Conservation (phyloP, 176 grass and related monocot species). For the Aegilops umbellulata region DNA sequence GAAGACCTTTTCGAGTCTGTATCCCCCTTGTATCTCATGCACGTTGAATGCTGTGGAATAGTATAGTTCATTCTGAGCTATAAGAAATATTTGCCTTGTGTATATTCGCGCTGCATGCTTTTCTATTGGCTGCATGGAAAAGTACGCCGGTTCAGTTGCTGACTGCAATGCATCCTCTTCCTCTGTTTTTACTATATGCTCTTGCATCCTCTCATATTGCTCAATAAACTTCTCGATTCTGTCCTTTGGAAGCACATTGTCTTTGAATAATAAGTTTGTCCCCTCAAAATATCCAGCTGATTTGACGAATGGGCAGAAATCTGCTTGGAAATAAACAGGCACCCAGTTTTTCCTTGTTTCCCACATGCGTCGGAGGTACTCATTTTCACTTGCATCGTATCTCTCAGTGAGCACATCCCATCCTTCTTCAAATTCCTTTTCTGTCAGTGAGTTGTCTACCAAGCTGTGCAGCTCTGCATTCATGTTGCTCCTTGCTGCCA, state of each 20-base stretch:
- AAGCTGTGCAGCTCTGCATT: neutral
- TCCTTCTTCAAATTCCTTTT: conserved; percentile 24
- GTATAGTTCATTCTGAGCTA: conserved; percentile 16
- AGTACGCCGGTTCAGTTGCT: conserved; percentile 10
- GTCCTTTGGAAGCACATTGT: conserved; percentile 6
- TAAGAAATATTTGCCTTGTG: conserved; percentile 27
- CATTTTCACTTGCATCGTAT: conserved; percentile 19
- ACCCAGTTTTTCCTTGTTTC: conserved; percentile 24
- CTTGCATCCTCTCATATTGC: conserved; percentile 25
- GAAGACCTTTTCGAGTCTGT: conserved; percentile 11
- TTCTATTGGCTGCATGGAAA: conserved; percentile 12
- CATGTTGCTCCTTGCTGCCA: neutral
- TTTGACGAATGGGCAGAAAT: conserved; percentile 20
- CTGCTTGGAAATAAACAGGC: conserved; percentile 22
- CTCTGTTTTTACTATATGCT: conserved; percentile 16
- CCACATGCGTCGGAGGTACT: conserved; percentile 21
- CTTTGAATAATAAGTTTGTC: conserved; percentile 29
- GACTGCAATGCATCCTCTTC: conserved; percentile 20
- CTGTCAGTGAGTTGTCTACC: neutral
- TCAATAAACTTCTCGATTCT: conserved; percentile 30
- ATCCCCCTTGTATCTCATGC: conserved; percentile 2
- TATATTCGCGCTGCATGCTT: conserved; percentile 22
- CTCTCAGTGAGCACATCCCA: conserved; percentile 26
- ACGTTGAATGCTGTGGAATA: conserved; percentile 19
- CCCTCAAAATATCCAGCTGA: conserved; percentile 1